Evolutionary conservation across 768 basidiomycete genomes (phyloP), one percentile per base, ranked within the genome.

Genomic region (Boletus sp.): DNA sequence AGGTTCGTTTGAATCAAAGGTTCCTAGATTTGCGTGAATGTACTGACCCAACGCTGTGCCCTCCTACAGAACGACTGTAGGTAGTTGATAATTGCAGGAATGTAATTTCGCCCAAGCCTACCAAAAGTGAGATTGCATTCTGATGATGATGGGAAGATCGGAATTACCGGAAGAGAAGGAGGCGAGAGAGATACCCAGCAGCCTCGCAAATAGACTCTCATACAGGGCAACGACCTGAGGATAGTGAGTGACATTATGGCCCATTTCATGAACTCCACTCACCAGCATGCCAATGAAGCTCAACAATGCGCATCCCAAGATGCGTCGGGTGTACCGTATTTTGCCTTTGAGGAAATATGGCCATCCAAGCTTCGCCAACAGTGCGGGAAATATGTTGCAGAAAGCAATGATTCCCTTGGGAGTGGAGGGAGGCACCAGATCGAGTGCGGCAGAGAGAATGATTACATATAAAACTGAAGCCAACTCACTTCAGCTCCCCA

Each of bases 331-430:
- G 70, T 99, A 99, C 54, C 87, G 80, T 74, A 98, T 90, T 57
- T 83, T 78, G 0, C 96, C 96, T 65, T 87, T 90, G 45, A 94
- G 79, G 17, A 98, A 61, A 67, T 98, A 95, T 0, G 96, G 94
- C 88, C 95, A 98, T 9, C 85, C 88, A 5, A 97, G 76, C 74
- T 98, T 98, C 18, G 92, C 93, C 0, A 87, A 69, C 2, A 98
- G 75, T 0, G 92, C 84, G 0, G 96, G 95, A 12, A 89, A 83
- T 53, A 99, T 97, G 71, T 98, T 98, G 76, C 91, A 95, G 69
- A 98, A 94, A 1, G 89, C 85, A 51, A 98, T 93, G 54, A 98
- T 85, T 15, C 96, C 96, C 69, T 96, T 96, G 0, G 96, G 95
- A 0, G 93, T 96, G 2, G 88, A 82, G 2, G 92, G 86, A 8